Conservation (phyloP, 805 yeast genomes). For the Ogataea trehalophila region DNA sequence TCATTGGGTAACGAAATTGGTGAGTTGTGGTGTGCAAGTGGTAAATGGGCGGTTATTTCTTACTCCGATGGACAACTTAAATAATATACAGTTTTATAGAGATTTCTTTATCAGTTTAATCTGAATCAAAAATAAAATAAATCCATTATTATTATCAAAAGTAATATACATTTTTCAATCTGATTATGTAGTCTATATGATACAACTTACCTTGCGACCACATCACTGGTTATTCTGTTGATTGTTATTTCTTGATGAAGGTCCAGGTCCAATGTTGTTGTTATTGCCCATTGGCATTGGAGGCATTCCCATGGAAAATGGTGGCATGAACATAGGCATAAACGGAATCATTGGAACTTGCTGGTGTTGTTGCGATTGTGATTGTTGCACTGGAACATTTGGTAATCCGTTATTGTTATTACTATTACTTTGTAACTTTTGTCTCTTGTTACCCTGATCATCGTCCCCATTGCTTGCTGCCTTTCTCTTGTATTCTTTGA, state of each 20-base stretch:
- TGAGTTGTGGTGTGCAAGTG: slow-evolving; percentile 79
- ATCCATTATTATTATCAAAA: not conserved
- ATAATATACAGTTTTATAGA: not conserved
- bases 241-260: not conserved
- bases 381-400: slow-evolving; percentile 14
- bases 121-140: not conserved
- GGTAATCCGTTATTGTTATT: slow-evolving; percentile 14
- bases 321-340: slow-evolving; percentile 31
- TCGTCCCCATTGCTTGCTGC: slow-evolving; percentile 9
- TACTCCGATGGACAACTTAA: slow-evolving; percentile 38
- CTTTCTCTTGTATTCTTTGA: slow-evolving; percentile 31
- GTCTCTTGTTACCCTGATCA: slow-evolving; percentile 8
- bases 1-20: slow-evolving; percentile 57
- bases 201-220: not conserved
- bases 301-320: slow-evolving; percentile 12
- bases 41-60: slow-evolving; percentile 90
- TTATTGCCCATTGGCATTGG: not conserved
- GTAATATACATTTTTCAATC: not conserved
- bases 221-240: not conserved
- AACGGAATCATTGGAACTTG: slow-evolving; percentile 18
- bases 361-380: slow-evolving; percentile 7
- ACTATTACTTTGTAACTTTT: slow-evolving; percentile 7
- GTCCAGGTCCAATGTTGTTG: not conserved
- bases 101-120: not conserved
- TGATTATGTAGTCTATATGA: not conserved